Evolutionary conservation across 2,329 filamentous ascomycete genomes (phyloP), one percentile per base, ranked within the genome.

Genomic region (Colletotrichum cereale): DNA sequence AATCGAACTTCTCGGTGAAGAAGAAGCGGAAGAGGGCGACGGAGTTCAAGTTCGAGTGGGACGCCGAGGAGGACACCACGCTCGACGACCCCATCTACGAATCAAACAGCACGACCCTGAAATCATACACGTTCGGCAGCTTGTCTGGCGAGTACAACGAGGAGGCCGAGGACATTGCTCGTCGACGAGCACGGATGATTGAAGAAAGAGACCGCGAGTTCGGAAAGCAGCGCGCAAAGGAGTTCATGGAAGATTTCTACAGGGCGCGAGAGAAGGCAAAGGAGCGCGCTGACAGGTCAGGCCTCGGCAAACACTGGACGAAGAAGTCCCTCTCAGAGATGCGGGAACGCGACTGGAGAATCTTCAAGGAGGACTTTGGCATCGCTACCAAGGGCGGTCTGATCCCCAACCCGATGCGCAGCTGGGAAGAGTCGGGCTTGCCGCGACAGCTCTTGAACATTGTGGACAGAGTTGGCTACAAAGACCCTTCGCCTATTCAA

Each of bases 291-390:
- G 86, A 88, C 72, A 89, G 92, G 73, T 94, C 92, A 74, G 92
- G 91, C 42, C 86, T 97, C 67, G 95, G 97, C 76, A 95, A 95
- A 81, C 95, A 97, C 82, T 99, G 96, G 96, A 95, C 93, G 66
- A 94, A 98, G 79, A 99, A 99, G 89, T 89, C 88, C 73, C 85
- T 98, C 73, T 90, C 93, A 18, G 93, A 97, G 77, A 99, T 99
- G 96, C 93, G 94, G 73, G 95, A 98, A 83, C 89, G 96, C 80
- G 96, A 99, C 82, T 99, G 96, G 96, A 93, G 96, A 79, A 98
- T 99, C 77, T 98, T 99, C 90, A 99, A 98, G 83, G 96, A 98
- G 81, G 95, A 99, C 82, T 98, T 97, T 84, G 97, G 96, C 76
- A 99, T 99, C 79, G 88, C 92, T 50, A 98, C 95, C 11, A 98